These are phyloP conservation scores for Podila epicladia DNA, from an alignment of 192 early-diverging fungal genomes.

Conservation along the genomic window DNA sequence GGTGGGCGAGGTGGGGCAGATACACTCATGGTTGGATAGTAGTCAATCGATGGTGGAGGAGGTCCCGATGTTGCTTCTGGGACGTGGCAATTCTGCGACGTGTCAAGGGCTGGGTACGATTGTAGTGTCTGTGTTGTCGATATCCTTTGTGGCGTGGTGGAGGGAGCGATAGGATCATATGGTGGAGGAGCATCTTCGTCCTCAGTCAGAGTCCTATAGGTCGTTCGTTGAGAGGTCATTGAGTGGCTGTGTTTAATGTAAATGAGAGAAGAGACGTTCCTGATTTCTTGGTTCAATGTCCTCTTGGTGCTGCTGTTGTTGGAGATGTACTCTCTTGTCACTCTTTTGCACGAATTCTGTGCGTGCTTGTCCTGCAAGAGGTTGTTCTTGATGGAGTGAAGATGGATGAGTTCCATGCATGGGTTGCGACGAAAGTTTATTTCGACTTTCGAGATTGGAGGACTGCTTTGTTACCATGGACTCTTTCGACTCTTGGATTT, in stretches of 20 bases:
- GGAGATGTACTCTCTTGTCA: neutral
- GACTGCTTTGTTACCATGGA: too few relatives aligned
- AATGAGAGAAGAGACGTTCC: neutral
- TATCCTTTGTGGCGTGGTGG: neutral
- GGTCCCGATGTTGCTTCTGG: neutral
- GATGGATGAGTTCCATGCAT: too few relatives aligned
- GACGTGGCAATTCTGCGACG: conserved; percentile 3
- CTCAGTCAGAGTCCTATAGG: conserved; percentile 12
- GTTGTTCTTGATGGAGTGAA: too few relatives aligned
- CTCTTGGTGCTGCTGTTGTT: neutral
- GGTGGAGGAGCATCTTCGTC: conserved; percentile 36
- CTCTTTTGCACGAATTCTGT: too few relatives aligned
- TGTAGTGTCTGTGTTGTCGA: neutral
- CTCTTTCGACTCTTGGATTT: too few relatives aligned
- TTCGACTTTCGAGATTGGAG: too few relatives aligned
- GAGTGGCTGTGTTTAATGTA: neutral
- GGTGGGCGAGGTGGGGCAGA: neutral
- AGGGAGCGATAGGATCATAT: conserved; percentile 19
- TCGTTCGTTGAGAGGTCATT: conserved; percentile 15
- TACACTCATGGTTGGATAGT: conserved; percentile 19
- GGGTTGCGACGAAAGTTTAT: too few relatives aligned
- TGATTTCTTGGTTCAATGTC: neutral
- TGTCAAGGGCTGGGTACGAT: conserved; percentile 15
- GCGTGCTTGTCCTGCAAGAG: too few relatives aligned
- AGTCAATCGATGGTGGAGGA: conserved; percentile 12